Evolutionary conservation across 2,329 filamentous ascomycete species (phyloP), one percentile per base, ranked within the genome.

Genomic region (Myotisia sp.): DNA sequence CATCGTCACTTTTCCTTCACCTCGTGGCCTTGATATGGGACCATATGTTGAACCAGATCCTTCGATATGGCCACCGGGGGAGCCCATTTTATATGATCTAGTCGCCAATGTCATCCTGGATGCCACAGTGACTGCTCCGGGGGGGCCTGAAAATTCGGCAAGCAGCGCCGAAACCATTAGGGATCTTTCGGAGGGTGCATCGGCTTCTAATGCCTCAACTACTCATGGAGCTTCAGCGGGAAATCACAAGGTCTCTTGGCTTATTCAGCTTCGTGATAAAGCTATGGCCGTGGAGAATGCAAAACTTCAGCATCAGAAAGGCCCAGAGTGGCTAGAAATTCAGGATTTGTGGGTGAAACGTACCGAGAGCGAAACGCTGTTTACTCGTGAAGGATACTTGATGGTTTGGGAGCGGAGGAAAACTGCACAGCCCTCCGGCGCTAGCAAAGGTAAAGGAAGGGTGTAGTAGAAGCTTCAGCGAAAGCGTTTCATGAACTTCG

Each of bases 311-410:
- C 54, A 55, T 29, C 50, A 56, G 36, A 53, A 53, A 22, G 49
- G 78, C 14, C 79, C 81, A 21, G 80, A 92, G 54, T 98, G 90
- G 90, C 73, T 92, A 34, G 80, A 92, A 38, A 79, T 86, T 37
- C 90, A 98, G 63, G 90, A 98, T 62, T 55, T 98, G 45, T 94
- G 79, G 53, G 87, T 98, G 5, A 82, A 94, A 53, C 77, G 78
- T 57, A 80, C 90, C 13, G 79, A 87, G 58, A 81, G 74, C 42
- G 87, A 98, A 64, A 70, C 92, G 47, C 55, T 98, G 44, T 92
- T 93, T 51, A 79, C 92, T 0, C 84, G 87, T 34, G 90, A 98
- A 67, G 81, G 81, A 37, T 95, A 95, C 64, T 60, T 95, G 38
- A 92, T 95, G 71, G 74, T 98, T 28, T 95, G 90, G 90, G 90